These are phyloP conservation scores for Iris pallida DNA, from an alignment of 116 monocot species.

Conservation along the genomic window DNA sequence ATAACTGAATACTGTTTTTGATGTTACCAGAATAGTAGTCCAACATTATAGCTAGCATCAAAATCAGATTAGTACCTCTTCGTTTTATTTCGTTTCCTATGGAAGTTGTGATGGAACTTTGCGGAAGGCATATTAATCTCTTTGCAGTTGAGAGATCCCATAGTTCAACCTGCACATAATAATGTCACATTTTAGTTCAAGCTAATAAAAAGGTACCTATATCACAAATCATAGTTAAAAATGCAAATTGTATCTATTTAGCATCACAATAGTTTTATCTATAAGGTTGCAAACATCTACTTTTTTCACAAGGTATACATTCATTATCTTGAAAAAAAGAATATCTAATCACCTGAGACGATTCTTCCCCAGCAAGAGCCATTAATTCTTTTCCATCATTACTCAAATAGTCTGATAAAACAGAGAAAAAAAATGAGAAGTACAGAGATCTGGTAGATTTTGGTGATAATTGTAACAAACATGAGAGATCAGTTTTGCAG, in stretches of 20 bases:
- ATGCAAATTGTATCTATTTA: background rate
- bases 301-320: background rate
- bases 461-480: too few species aligned
- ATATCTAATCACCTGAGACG: constrained; percentile 48
- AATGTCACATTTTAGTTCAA: background rate
- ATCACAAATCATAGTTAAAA: constrained; percentile 1
- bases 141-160: constrained; percentile 65
- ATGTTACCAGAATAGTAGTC: too few species aligned
- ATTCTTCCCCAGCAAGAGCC: constrained; percentile 80
- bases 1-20: too few species aligned
- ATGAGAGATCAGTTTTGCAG: too few species aligned
- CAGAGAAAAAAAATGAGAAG: background rate
- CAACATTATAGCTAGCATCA: background rate
- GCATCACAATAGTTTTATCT: background rate
- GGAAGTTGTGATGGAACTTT: constrained; percentile 18
- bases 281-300: background rate
- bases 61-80: constrained; percentile 38
- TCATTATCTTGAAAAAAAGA: background rate
- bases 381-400: constrained; percentile 32
- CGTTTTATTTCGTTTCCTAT: constrained; percentile 26
- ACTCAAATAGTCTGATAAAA: constrained; percentile 5
- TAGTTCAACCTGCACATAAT: constrained; percentile 57
- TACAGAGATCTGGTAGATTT: background rate
- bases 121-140: constrained; percentile 54
- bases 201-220: background rate